Evolutionary conservation across 768 basidiomycete genomes (phyloP), one percentile per base, ranked within the genome.

Genomic region (Podaxis carcinomalis): DNA sequence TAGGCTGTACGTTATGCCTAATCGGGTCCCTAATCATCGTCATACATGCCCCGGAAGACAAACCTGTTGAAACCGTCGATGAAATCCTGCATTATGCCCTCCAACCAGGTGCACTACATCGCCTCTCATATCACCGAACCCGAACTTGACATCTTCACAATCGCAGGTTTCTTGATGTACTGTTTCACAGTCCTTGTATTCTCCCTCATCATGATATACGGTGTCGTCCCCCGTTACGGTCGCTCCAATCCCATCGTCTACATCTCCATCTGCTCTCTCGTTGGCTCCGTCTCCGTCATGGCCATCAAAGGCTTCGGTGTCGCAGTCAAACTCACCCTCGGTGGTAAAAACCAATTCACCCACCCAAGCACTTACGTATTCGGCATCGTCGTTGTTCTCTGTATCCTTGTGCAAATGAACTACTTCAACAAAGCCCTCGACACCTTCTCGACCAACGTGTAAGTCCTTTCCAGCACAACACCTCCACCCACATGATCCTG

Each of bases 381-480:
- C 68, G 94, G 87, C 39, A 79, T 93, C 53, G 85, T 92, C 36
- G 89, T 94, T 2, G 82, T 80, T 1, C 74, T 84, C 1, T 98
- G 93, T 72, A 98, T 99, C 69, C 72, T 96, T 63, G 84, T 93
- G 23, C 93, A 94, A 74, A 93, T 95, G 91, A 91, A 92, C 74
- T 95, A 94, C 77, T 95, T 97, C 80, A 99, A 98, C 81, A 98
- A 98, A 72, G 96, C 95, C 0, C 81, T 98, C 55, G 95, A 98
- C 71, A 93, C 86, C 0, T 98, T 98, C 73, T 95, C 94, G 2
- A 97, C 95, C 47, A 98, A 98, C 70, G 92, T 98, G 94, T 96
- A 83, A 65, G 93, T 81, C 25, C 1, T 37, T 5, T 5, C 42
- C 16, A 44, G 49, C 14, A 13, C 27, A 9, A 53, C 62, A 42